Evolutionary conservation across 2,329 filamentous ascomycete genomes (phyloP).

Genomic region (Aspergillus sp.): DNA sequence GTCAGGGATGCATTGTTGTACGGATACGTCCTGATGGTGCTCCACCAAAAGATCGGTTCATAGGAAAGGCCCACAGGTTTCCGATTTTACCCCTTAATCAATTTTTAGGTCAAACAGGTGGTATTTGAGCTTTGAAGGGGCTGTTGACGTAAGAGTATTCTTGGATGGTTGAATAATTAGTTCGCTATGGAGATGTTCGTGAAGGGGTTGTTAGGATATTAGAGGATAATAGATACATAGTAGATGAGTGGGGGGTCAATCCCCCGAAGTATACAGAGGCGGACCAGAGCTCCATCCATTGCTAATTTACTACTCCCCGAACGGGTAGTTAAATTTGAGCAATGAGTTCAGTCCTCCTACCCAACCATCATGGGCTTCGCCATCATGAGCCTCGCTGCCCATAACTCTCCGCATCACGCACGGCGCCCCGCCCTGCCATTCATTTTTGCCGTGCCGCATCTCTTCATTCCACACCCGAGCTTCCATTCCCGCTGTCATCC

Average conservation of each 20-base stretch:
- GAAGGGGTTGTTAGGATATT: neutral
- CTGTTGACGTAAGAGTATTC: neutral
- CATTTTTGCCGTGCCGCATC: slow-evolving; percentile 55
- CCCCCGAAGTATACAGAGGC: neutral
- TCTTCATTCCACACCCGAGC: slow-evolving; percentile 86
- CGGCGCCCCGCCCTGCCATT: slow-evolving; percentile 78
- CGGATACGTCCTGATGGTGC: neutral
- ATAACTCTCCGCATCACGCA: slow-evolving; percentile 73
- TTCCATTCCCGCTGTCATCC: slow-evolving; percentile 74
- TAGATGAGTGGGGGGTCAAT: neutral
- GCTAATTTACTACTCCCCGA: slow-evolving; percentile 62
- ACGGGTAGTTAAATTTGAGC: slow-evolving; percentile 96
- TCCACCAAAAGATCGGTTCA: slow-evolving; percentile 1
- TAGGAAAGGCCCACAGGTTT: neutral
- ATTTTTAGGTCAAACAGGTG: neutral
- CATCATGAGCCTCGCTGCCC: slow-evolving; percentile 64
- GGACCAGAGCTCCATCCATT: neutral
- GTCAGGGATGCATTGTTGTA: neutral
- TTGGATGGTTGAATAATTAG: neutral
- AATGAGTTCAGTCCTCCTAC: slow-evolving; percentile 90
- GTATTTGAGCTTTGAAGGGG: neutral
- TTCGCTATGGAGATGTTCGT: neutral
- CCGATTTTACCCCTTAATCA: neutral
- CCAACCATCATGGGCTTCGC: slow-evolving; percentile 80
- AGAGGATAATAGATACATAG: neutral